Conservation (phyloP, 2,329 filamentous ascomycete genomes). For the Byssochlamys sp. region DNA sequence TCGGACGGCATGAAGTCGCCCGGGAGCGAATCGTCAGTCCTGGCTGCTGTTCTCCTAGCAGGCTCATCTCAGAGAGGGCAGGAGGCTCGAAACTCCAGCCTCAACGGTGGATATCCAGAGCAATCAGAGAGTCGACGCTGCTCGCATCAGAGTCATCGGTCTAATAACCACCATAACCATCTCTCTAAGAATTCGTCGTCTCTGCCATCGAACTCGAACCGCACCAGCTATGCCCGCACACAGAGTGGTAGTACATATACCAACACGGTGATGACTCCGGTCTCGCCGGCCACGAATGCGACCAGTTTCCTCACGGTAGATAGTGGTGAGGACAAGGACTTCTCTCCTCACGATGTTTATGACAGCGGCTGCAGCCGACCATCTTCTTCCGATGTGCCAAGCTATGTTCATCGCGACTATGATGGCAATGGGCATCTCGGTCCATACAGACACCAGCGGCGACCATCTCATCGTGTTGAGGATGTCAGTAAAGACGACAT, state of each 20-base stretch:
- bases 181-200: conserved; percentile 24
- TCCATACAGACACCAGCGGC: conserved; percentile 3
- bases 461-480: conserved; percentile 11
- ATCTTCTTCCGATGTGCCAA: not conserved
- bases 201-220: conserved; percentile 23
- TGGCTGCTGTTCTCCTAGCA: not conserved
- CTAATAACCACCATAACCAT: conserved; percentile 15
- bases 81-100: not conserved
- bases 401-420: not conserved
- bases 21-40: not conserved
- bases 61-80: not conserved
- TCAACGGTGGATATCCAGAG: not conserved
- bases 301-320: conserved; percentile 35
- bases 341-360: conserved; percentile 11
- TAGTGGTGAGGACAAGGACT: conserved; percentile 30
- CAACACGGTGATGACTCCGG: conserved; percentile 31
- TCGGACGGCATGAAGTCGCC: not conserved
- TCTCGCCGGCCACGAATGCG: conserved; percentile 36
- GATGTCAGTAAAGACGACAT: conserved; percentile 15
- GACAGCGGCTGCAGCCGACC: conserved; percentile 5
- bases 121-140: not conserved
- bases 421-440: not conserved
- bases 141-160: conserved; percentile 13
- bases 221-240: conserved; percentile 29
- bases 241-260: conserved; percentile 35